Conservation (phyloP, 1,139 yeast genomes). For the Zygosaccharomyces pseudobailii region DNA sequence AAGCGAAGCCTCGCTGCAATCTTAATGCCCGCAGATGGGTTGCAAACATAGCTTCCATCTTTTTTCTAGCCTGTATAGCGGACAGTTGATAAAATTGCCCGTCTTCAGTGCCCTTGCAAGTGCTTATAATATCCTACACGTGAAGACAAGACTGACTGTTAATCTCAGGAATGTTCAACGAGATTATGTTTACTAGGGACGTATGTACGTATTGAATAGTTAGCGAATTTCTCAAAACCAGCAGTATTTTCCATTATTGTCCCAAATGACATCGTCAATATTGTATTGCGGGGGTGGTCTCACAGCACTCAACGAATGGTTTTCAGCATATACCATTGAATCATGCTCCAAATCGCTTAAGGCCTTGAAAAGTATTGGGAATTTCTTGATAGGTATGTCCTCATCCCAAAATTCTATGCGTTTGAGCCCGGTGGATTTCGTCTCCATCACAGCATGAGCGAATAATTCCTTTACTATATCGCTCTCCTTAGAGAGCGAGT, state of each 20-base stretch:
- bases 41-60: not conserved
- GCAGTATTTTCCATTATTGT: slow-evolving; percentile 33
- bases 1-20: not conserved
- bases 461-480: slow-evolving; percentile 21
- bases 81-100: not conserved
- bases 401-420: slow-evolving; percentile 33
- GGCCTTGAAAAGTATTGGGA: slow-evolving; percentile 17
- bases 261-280: slow-evolving; percentile 26
- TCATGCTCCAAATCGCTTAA: slow-evolving; percentile 19
- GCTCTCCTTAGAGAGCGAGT: slow-evolving; percentile 9
- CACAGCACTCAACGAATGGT: slow-evolving; percentile 33
- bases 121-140: not conserved
- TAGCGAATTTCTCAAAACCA: slow-evolving; percentile 27
- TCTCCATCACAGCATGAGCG: slow-evolving; percentile 25
- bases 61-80: not conserved
- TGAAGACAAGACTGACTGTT: not conserved
- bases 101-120: not conserved
- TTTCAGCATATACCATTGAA: slow-evolving; percentile 21
- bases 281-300: slow-evolving; percentile 26
- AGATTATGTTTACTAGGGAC: too few species aligned
- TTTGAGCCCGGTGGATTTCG: slow-evolving; percentile 15
- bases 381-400: slow-evolving; percentile 16
- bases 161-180: too few species aligned
- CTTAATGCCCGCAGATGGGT: not conserved
- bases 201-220: not conserved